phyloP scores from a whole-genome alignment of 257 asterid genomes.

The Catharanthus roseus region DNA sequence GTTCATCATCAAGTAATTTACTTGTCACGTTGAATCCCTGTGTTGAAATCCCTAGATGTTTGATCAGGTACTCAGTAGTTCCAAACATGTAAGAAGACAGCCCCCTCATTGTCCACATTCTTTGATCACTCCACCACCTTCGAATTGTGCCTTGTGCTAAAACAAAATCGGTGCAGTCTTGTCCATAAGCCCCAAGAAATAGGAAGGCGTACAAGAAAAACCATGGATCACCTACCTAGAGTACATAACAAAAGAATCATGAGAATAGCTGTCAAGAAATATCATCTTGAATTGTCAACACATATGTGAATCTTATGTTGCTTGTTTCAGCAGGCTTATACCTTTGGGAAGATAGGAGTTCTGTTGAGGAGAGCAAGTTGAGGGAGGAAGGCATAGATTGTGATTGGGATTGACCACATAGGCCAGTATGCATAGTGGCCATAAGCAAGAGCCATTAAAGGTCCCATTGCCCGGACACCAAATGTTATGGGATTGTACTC shows the following conservation, averaged over 20 bases:
- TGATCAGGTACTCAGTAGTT: conserved; percentile 39
- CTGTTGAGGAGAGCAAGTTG: conserved; percentile 44
- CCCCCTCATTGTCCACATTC: conserved; percentile 64
- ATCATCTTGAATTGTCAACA: background rate
- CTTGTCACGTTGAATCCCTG: conserved; percentile 56
- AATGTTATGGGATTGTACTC: conserved; percentile 47
- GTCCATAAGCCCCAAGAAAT: conserved; percentile 59
- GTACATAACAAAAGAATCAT: background rate
- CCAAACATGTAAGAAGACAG: conserved; percentile 55
- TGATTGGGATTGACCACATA: conserved; percentile 53
- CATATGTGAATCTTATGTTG: background rate
- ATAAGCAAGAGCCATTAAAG: conserved; percentile 49
- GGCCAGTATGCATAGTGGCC: conserved; percentile 59
- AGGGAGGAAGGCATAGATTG: conserved; percentile 57
- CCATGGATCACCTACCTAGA: conserved; percentile 48
- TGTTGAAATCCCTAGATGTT: conserved; percentile 42
- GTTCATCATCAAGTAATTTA: conserved; percentile 50
- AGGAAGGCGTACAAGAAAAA: conserved; percentile 51
- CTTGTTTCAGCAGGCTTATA: conserved; percentile 8
- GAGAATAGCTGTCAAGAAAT: background rate
- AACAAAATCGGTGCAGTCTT: conserved; percentile 55
- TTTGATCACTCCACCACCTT: conserved; percentile 85
- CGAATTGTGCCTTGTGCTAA: conserved; percentile 32
- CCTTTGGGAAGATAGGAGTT: conserved; percentile 61
- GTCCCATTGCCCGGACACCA: conserved; percentile 41